A percentile compares a stretch with the other conserved stretches of the same genome.
Conservation (phyloP, 192 early-diverging fungal species). For the Obelidium mucronatum region DNA sequence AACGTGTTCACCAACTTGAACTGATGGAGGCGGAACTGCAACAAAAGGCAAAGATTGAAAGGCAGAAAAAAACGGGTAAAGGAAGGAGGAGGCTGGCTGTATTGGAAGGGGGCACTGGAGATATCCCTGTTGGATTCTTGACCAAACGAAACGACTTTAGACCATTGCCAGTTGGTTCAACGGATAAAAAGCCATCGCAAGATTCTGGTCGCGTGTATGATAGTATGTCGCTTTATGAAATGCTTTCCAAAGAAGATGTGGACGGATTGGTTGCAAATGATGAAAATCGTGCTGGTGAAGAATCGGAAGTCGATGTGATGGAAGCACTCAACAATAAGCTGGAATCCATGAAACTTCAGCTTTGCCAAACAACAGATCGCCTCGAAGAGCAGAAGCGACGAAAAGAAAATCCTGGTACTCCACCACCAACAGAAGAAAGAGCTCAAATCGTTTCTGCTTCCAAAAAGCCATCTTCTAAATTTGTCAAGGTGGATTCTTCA, state of each 20-base stretch:
- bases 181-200: too few species aligned
- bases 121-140: constrained; percentile 14
- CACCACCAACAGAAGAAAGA: not conserved
- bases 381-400: not conserved
- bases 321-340: not conserved
- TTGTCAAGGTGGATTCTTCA: constrained; percentile 5
- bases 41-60: not conserved
- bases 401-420: not conserved
- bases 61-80: constrained; percentile 19
- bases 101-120: constrained; percentile 14
- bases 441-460: too few species aligned
- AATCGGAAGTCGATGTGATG: not conserved
- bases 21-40: not conserved
- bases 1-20: not conserved
- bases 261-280: not conserved
- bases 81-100: constrained; percentile 22
- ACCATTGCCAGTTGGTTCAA: not conserved
- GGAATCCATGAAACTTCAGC: constrained; percentile 7
- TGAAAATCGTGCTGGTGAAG: not conserved
- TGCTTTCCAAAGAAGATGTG: not conserved
- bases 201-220: too few species aligned
- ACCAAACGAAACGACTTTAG: constrained; percentile 13
- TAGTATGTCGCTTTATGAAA: not conserved
- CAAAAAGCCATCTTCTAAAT: not conserved
- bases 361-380: not conserved